Conservation (phyloP, 208 protist species). For the Crithidia sp. region DNA sequence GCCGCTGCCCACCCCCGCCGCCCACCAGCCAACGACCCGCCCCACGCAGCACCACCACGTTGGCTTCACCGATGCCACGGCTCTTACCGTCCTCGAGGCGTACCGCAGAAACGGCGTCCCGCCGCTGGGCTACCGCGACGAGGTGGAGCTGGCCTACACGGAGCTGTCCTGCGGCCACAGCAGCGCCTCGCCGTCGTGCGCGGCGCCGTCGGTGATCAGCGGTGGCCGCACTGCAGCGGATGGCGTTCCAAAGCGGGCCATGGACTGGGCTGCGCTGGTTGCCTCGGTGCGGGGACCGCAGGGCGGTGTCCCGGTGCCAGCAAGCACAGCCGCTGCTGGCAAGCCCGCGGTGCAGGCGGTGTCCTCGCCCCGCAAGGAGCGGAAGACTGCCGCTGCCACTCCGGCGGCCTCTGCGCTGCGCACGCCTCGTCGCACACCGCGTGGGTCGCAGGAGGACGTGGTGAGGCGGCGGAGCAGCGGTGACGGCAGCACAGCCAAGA, state of each 20-base stretch:
- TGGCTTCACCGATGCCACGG: conserved; percentile 16
- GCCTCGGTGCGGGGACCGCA: conserved; percentile 18
- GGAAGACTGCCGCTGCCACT: neutral
- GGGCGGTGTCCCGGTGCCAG: neutral
- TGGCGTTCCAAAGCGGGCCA: conserved; percentile 1
- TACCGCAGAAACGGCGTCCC: conserved; percentile 10
- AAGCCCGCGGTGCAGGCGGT: too few relatives aligned
- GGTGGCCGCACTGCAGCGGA: neutral
- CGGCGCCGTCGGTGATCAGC: conserved; percentile 21
- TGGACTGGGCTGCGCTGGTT: conserved; percentile 39
- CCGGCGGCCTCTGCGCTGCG: conserved; percentile 7
- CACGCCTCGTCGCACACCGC: conserved; percentile 16
- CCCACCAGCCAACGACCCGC: neutral
- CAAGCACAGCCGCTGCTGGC: too few relatives aligned
- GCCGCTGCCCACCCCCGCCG: neutral
- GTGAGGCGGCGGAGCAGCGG: conserved; percentile 11
- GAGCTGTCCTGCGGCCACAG: conserved; percentile 36
- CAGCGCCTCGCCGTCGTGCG: conserved; percentile 32
- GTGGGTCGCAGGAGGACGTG: neutral
- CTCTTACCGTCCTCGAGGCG: conserved; percentile 17
- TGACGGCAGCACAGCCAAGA: conserved; percentile 2
- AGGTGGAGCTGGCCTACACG: conserved; percentile 39
- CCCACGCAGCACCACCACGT: conserved; percentile 7
- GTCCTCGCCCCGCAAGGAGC: conserved; percentile 1
- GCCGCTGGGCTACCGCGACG: conserved; percentile 9